Percentiles rank a stretch among this genome's conserved stretches.
These are phyloP conservation scores for Salix brachista DNA, from an alignment of 345 rosid genomes.

Conservation along the genomic window DNA sequence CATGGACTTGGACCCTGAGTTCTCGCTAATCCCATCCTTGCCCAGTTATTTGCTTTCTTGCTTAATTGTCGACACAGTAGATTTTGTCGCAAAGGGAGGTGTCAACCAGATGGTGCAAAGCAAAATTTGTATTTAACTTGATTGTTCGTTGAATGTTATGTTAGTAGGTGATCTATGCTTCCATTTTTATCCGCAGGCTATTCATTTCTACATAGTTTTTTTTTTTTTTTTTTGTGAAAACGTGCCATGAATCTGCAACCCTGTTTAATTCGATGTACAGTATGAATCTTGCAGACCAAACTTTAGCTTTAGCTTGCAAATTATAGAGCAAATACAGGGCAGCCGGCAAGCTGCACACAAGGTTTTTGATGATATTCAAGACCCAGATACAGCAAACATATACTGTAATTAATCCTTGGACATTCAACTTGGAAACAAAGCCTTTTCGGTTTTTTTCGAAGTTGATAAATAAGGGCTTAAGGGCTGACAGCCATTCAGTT, in stretches of 20 bases:
- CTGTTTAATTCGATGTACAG: not conserved
- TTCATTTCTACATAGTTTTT: no score
- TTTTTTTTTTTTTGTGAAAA: no score
- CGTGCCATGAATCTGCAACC: no score
- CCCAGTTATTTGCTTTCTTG: not conserved
- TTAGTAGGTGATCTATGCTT: no score
- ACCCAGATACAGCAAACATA: constrained; percentile 24
- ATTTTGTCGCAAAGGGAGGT: no score
- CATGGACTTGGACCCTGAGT: not conserved
- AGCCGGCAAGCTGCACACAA: constrained; percentile 1
- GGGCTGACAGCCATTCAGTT: constrained; percentile 23
- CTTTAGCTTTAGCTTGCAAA: not conserved
- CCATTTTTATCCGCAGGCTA: not conserved
- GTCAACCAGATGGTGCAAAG: no score
- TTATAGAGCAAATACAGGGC: constrained; percentile 13
- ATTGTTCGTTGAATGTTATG: no score
- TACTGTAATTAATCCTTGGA: constrained; percentile 17
- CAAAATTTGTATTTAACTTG: no score
- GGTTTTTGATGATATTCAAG: constrained; percentile 16
- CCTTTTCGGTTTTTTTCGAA: constrained; percentile 14
- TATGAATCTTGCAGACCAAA: not conserved
- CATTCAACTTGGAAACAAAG: constrained; percentile 1
- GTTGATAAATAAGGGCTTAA: constrained; percentile 15
- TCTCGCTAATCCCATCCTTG: not conserved
- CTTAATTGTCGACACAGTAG: no score